These are phyloP conservation scores for Dictyostelium purpureum DNA, from an alignment of 78 protist species.

Conservation along the genomic window DNA sequence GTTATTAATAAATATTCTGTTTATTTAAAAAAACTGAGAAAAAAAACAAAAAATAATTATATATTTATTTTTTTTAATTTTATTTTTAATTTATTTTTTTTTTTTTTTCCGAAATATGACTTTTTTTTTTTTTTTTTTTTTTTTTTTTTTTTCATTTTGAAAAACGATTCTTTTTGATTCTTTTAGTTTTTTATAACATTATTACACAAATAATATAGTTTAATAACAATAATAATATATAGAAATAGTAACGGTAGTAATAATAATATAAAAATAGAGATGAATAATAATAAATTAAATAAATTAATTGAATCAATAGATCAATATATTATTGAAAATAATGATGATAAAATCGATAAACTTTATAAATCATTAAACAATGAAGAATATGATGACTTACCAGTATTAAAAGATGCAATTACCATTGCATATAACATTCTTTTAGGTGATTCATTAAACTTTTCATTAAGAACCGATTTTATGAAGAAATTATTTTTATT, in stretches of 20 bases:
- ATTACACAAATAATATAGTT: too few relatives aligned
- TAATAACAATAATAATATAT: too few relatives aligned
- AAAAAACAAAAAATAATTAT: background rate
- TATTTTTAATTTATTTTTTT: too few relatives aligned
- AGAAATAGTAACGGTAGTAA: too few relatives aligned
- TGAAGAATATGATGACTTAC: conserved; percentile 6
- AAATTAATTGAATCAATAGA: conserved; percentile 23
- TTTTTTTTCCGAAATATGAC: background rate
- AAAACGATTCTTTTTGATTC: too few relatives aligned
- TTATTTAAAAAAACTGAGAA: too few relatives aligned
- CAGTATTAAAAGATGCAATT: conserved; percentile 15
- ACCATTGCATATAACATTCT: conserved; percentile 14
- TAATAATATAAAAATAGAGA: background rate
- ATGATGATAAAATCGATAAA: conserved; percentile 29
- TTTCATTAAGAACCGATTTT: background rate
- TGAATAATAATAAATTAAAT: background rate
- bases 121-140: too few relatives aligned
- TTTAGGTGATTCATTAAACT: background rate
- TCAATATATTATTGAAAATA: conserved; percentile 33
- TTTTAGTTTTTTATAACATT: too few relatives aligned
- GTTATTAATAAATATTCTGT: too few relatives aligned
- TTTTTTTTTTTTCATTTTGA: too few relatives aligned
- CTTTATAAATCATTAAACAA: background rate
- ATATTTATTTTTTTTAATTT: background rate
- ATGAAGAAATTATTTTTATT: conserved; percentile 8